Conservation (phyloP, 1,139 yeast species). For the Lodderomyces oxycetoniae region DNA sequence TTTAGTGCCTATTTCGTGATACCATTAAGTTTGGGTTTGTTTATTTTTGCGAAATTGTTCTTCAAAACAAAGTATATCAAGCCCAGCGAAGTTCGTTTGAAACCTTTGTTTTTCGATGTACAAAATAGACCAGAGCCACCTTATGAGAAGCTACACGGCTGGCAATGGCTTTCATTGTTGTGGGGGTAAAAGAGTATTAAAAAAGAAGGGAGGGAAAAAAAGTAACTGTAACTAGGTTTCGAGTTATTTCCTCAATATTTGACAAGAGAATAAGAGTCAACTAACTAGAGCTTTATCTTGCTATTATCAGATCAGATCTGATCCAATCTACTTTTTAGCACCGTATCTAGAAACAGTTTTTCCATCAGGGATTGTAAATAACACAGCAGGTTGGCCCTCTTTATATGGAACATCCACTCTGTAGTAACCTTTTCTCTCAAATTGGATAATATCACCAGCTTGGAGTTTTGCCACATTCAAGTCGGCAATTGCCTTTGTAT, state of each 20-base stretch:
- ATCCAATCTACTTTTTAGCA: conserved; percentile 40
- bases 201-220: too few species aligned
- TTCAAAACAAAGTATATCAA: conserved; percentile 22
- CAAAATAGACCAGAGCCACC: conserved; percentile 37
- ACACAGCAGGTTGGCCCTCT: conserved; percentile 62
- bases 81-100: conserved; percentile 32
- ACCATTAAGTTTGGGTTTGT: conserved; percentile 27
- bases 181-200: conserved; percentile 19
- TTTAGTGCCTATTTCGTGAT: conserved; percentile 36
- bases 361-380: conserved; percentile 97
- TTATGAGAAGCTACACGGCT: conserved; percentile 21
- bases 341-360: conserved; percentile 83
- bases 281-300: neutral
- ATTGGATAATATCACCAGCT: conserved; percentile 85
- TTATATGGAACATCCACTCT: conserved; percentile 66
- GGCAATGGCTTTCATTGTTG: conserved; percentile 22
- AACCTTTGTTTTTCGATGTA: conserved; percentile 29
- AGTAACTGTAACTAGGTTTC: too few species aligned
- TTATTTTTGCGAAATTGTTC: conserved; percentile 25
- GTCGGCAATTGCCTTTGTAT: conserved; percentile 74
- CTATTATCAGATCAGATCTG: too few species aligned
- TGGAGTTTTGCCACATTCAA: conserved; percentile 69
- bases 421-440: conserved; percentile 96
- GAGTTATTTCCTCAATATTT: too few species aligned
- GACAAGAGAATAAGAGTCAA: too few species aligned